Evolutionary conservation across 1,284 basidiomycete genomes (phyloP).

Genomic region (Cutaneotrichosporon cyanovorans): DNA sequence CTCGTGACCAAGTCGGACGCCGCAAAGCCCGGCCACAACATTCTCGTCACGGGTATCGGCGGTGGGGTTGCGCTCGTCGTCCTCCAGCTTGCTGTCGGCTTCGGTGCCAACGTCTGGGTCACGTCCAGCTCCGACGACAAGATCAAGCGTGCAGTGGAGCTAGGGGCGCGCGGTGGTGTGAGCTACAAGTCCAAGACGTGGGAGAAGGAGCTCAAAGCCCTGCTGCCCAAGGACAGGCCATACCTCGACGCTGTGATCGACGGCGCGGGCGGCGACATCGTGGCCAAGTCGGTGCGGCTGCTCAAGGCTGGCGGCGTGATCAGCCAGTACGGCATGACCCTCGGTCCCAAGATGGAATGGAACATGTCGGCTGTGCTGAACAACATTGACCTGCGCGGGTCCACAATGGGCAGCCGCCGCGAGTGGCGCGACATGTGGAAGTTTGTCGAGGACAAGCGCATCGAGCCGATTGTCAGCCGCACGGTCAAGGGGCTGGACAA

Average conservation of each 20-base stretch:
- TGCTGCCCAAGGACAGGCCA: conserved; percentile 13
- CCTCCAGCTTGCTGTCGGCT: conserved; percentile 15
- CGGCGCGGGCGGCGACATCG: conserved; percentile 15
- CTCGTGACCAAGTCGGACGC: conserved; percentile 14
- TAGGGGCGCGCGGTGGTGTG: conserved; percentile 15
- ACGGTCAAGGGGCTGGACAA: conserved; percentile 9
- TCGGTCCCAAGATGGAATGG: conserved; percentile 18
- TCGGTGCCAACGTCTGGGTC: conserved; percentile 15
- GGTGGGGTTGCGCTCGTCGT: conserved; percentile 14
- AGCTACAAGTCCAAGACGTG: conserved; percentile 11
- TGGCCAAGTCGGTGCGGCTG: conserved; percentile 8
- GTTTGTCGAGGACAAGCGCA: conserved; percentile 13
- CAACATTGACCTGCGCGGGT: conserved; percentile 15
- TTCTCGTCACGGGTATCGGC: conserved; percentile 17
- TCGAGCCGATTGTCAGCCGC: conserved; percentile 7
- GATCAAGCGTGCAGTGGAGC: conserved; percentile 6
- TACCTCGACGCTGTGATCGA: conserved; percentile 16
- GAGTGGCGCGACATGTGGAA: conserved; percentile 16
- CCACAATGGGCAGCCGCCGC: conserved; percentile 14
- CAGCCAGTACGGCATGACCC: conserved; percentile 18
- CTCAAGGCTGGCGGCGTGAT: conserved; percentile 16
- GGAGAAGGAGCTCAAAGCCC: conserved; percentile 18
- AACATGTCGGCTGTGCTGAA: conserved; percentile 15
- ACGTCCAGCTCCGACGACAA: conserved; percentile 9
- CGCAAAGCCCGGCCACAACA: conserved; percentile 10